Conservation (phyloP, 192 early-diverging fungal genomes). For the Backusella mclennaniae region DNA sequence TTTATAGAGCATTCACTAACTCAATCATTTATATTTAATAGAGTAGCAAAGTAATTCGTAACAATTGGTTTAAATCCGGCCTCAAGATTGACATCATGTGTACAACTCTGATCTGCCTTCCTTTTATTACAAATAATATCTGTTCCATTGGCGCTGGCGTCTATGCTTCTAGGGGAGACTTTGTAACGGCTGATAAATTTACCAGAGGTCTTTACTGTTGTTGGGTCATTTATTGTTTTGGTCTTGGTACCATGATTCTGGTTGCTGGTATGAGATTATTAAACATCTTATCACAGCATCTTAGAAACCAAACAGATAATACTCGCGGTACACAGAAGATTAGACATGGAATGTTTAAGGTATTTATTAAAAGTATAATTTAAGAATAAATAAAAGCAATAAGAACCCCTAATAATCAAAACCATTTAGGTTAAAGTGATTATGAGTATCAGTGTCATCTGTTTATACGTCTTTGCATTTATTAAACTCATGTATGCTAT, state of each 20-base stretch:
- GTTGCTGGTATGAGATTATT: constrained; percentile 21
- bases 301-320: background rate
- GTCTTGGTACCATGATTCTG: background rate
- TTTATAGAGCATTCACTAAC: background rate
- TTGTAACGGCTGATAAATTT: constrained; percentile 8
- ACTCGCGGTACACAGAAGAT: background rate
- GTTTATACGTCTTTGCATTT: constrained; percentile 8
- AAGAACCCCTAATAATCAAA: background rate
- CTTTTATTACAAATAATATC: constrained; percentile 36
- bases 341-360: constrained; percentile 23
- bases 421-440: constrained; percentile 20
- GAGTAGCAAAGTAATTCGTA: constrained; percentile 19
- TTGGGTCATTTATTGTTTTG: constrained; percentile 30
- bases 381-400: background rate
- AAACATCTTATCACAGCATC: constrained; percentile 5
- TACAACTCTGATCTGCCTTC: constrained; percentile 5
- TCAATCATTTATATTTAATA: background rate
- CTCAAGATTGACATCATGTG: constrained; percentile 10
- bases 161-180: constrained; percentile 20
- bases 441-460: background rate
- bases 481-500: constrained; percentile 5
- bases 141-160: constrained; percentile 19
- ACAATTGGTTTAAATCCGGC: constrained; percentile 17
- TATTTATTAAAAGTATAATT: constrained; percentile 3
- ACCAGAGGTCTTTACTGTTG: constrained; percentile 21